These are phyloP conservation scores for Diaporthe australafricana DNA, from an alignment of 2,329 filamentous ascomycete species.

Conservation along the genomic window DNA sequence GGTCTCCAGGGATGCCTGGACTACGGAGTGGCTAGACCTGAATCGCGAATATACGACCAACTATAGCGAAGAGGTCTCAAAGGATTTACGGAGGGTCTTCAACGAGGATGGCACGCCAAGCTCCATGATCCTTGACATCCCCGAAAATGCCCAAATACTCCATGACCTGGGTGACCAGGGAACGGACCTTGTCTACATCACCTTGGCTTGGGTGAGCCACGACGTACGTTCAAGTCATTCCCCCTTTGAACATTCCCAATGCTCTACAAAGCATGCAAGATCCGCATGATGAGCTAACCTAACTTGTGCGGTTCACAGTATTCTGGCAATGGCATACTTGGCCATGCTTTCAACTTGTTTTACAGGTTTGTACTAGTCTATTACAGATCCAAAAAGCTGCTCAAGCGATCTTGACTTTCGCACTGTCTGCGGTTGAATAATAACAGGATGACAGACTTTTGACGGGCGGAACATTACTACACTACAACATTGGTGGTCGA, in stretches of 20 bases:
- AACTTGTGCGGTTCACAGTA: not conserved
- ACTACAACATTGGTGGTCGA: conserved; percentile 3
- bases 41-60: too few relatives aligned
- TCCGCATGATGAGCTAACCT: not conserved
- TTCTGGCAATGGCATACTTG: conserved; percentile 4
- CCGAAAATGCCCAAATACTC: too few relatives aligned
- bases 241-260: too few relatives aligned
- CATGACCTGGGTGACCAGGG: not conserved
- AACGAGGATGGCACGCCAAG: not conserved
- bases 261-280: not conserved
- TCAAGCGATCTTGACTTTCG: not conserved
- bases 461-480: not conserved
- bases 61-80: too few relatives aligned
- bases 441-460: not conserved
- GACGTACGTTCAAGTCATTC: not conserved
- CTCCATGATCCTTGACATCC: not conserved
- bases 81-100: too few relatives aligned
- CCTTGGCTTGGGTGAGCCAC: not conserved
- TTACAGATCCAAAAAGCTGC: not conserved
- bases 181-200: not conserved
- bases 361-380: not conserved
- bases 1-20: not conserved
- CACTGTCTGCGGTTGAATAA: too few relatives aligned
- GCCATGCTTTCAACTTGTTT: conserved; percentile 2
- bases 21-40: not conserved